phyloP scores from a whole-genome alignment of 2,329 filamentous ascomycete genomes.

The Fusarium pininemorale region DNA sequence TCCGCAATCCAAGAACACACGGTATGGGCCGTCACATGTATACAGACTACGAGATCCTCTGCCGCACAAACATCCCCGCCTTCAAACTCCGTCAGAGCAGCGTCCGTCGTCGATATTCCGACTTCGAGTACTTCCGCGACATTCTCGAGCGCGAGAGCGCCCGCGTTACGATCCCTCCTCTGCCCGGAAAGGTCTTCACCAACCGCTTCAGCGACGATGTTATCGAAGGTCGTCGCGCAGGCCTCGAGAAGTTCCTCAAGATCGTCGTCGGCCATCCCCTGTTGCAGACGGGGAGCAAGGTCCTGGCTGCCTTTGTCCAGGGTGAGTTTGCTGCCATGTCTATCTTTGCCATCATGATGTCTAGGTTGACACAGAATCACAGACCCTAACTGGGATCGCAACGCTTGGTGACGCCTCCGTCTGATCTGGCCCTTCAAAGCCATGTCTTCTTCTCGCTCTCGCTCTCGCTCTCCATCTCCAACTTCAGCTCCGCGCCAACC shows the following conservation, averaged over 20 bases:
- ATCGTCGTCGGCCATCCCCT: slow-evolving; percentile 97
- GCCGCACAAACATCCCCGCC: slow-evolving; percentile 97
- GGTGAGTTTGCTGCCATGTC: slow-evolving; percentile 61
- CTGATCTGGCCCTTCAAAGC: slow-evolving; percentile 34
- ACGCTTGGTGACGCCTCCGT: slow-evolving; percentile 74
- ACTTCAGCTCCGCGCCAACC: slow-evolving; percentile 22
- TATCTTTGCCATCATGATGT: slow-evolving; percentile 4
- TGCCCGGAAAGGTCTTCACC: slow-evolving; percentile 97
- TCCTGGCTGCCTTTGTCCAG: slow-evolving; percentile 95
- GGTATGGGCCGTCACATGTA: slow-evolving; percentile 97
- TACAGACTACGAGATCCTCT: slow-evolving; percentile 98
- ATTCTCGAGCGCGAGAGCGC: slow-evolving; percentile 96
- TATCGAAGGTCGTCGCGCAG: slow-evolving; percentile 91
- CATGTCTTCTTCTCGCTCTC: slow-evolving; percentile 28
- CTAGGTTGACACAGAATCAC: slow-evolving; percentile 1
- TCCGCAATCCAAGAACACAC: slow-evolving; percentile 92
- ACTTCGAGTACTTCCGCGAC: slow-evolving; percentile 99
- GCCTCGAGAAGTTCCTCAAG: slow-evolving; percentile 93
- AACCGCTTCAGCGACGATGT: slow-evolving; percentile 98
- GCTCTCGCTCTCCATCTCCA: slow-evolving; percentile 27
- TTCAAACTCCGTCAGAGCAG: slow-evolving; percentile 93
- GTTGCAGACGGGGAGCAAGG: slow-evolving; percentile 96
- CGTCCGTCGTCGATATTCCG: slow-evolving; percentile 93
- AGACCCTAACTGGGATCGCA: slow-evolving; percentile 92
- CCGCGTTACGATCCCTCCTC: slow-evolving; percentile 91